phyloP scores from a whole-genome alignment of 371 early-diverging fungal species.

The Mucor racemosus region DNA sequence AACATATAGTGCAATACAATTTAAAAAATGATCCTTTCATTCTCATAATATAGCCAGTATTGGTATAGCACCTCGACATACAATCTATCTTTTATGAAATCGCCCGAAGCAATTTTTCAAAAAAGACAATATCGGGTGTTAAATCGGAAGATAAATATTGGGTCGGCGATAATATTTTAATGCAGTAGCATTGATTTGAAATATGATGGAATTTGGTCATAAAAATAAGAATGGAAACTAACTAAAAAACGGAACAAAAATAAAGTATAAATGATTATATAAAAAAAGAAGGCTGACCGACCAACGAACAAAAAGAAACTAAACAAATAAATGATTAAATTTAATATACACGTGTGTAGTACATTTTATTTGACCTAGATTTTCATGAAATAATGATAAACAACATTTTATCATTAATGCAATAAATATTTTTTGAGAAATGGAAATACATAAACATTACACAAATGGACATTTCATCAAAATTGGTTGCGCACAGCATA shows the following conservation, averaged over 20 bases:
- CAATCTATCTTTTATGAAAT: too few relatives aligned
- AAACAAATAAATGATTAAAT: background rate
- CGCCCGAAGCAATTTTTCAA: too few relatives aligned
- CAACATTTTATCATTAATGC: conserved; percentile 2
- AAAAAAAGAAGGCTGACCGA: background rate
- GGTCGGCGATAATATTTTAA: background rate
- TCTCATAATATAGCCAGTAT: too few relatives aligned
- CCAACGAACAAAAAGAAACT: background rate
- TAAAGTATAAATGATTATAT: conserved; percentile 1
- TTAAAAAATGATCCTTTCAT: too few relatives aligned
- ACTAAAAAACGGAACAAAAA: background rate
- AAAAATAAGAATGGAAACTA: background rate
- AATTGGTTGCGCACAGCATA: background rate
- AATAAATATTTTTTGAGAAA: background rate
- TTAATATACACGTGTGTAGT: conserved; percentile 8
- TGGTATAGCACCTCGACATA: too few relatives aligned
- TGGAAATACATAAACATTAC: conserved; percentile 2
- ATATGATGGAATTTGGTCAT: conserved; percentile 1
- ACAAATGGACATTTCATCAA: background rate
- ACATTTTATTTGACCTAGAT: background rate
- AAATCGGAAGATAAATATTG: background rate
- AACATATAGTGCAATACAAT: too few relatives aligned
- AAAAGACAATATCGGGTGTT: too few relatives aligned
- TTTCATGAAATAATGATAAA: conserved; percentile 1
- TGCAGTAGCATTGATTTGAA: background rate